Base-by-base conservation (phyloP, 2,329 filamentous ascomycete genomes). In the Verticillium nonalfalfae region DNA sequence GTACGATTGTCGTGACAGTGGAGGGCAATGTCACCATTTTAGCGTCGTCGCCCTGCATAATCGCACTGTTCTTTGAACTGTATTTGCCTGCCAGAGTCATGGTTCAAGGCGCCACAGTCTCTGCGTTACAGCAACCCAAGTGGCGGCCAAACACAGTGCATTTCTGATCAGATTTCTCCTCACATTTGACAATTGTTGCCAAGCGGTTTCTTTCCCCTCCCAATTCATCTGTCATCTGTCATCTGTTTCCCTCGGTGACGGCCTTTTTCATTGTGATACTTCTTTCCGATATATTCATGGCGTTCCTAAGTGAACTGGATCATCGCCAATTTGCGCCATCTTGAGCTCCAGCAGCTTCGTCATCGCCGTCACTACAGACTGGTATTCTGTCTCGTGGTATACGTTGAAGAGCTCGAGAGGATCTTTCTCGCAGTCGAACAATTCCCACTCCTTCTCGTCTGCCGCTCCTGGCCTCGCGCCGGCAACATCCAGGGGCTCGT, bases 281-380 rank as follows among this genome's bases (percentile, higher is more conserved):
- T 21, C 18, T 21, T 26, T 13, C 45, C 21, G 21, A 7, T 4
- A 10, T 2, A n/a, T 21, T 10, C 31, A 59, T 18, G 59, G 56
- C 26, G 26, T 31, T 31, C 26, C 26, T 31, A 31, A 31, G 61
- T 76, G 74, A 9, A 73, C 68, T 3, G 74, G 73, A 57, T 76
- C 76, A 64, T 83, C 81, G 0, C 81, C 80, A 69, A 83, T 82
- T 63, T 82, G 76, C 4, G 66, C 71, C 81, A 83, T 84, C 72
- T 83, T 84, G 6, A 68, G 64, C 61, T 81, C 78, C 39, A 82
- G 61, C 63, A 77, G 62, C 56, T 38, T 60, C 0, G 72, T 79
- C 78, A 81, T 81, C 0, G 67, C 59, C 61, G 64, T 63, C 1
- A 80, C 74, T 1, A 79, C 69, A 1, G 74, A 67, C 5, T 56